Conservation (phyloP, 306 rosid species). For the Medicago arabica region DNA sequence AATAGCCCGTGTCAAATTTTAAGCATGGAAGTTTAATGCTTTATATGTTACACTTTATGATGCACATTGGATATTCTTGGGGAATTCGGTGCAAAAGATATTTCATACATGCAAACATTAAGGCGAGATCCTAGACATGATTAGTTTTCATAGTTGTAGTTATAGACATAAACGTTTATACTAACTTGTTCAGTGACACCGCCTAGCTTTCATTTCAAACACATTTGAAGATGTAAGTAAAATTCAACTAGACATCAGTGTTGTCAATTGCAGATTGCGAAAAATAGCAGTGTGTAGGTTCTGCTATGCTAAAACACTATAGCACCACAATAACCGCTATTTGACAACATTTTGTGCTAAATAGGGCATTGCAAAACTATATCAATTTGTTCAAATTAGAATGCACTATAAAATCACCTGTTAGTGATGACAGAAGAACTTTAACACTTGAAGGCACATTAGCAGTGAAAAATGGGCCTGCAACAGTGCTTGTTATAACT, state of each 20-base stretch:
- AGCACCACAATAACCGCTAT: too few relatives aligned
- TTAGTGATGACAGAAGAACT: slow-evolving; percentile 71
- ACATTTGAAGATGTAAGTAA: too few relatives aligned
- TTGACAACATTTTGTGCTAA: too few relatives aligned
- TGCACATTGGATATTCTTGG: neutral
- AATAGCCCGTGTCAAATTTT: slow-evolving; percentile 7
- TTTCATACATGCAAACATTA: too few relatives aligned
- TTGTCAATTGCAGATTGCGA: too few relatives aligned
- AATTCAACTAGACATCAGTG: too few relatives aligned
- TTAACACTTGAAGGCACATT: slow-evolving; percentile 69
- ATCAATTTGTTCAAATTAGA: too few relatives aligned
- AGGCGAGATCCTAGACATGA: too few relatives aligned
- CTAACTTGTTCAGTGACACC: neutral
- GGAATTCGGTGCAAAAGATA: neutral
- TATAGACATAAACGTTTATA: too few relatives aligned
- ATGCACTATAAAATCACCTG: slow-evolving; percentile 50
- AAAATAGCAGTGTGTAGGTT: neutral
- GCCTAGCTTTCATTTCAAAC: neutral
- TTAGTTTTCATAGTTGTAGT: too few relatives aligned
- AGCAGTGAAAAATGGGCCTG: slow-evolving; percentile 75
- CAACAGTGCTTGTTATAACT: slow-evolving; percentile 72
- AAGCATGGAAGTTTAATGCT: neutral
- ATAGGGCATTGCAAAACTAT: too few relatives aligned
- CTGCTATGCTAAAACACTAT: neutral
- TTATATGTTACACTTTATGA: neutral